Evolutionary conservation across 345 rosid species (phyloP).

Genomic region (Populus euphratica): DNA sequence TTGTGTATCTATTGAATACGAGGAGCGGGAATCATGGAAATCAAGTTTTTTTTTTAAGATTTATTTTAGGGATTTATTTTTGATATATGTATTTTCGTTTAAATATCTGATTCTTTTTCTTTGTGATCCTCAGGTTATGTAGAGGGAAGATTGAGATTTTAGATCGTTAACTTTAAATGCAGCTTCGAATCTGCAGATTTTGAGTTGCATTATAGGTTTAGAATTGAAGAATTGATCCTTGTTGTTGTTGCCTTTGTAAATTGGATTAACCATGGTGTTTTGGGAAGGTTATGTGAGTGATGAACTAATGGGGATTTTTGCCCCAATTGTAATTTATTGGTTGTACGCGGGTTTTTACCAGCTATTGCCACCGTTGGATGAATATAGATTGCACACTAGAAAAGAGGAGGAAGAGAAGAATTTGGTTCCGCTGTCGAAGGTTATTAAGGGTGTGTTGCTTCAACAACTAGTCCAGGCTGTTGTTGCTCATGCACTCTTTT

Average conservation of each 20-base stretch:
- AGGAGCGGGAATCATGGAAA: background rate
- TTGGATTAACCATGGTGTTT: conserved; percentile 46
- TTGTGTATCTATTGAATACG: background rate
- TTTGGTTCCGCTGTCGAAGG: conserved; percentile 41
- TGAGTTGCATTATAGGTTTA: background rate
- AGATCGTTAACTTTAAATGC: conserved; percentile 13
- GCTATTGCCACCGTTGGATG: conserved; percentile 50
- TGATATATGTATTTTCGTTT: background rate
- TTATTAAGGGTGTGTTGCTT: conserved; percentile 62
- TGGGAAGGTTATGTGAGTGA: conserved; percentile 74
- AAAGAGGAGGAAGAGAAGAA: conserved; percentile 67
- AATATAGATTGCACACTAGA: conserved; percentile 54
- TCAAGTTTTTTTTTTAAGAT: background rate
- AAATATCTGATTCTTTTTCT: background rate
- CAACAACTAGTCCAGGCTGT: conserved; percentile 67
- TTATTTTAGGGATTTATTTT: background rate
- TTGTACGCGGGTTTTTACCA: conserved; percentile 66
- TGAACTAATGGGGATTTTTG: conserved; percentile 71
- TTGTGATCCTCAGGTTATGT: conserved; percentile 9
- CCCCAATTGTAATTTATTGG: conserved; percentile 69
- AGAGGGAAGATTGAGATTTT: background rate
- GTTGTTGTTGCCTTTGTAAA: background rate
- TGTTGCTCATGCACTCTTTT: conserved; percentile 56
- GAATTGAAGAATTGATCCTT: background rate
- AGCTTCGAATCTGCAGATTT: conserved; percentile 11